phyloP scores from a whole-genome alignment of 2,329 filamentous ascomycete genomes.

The Diplocarpon mali region DNA sequence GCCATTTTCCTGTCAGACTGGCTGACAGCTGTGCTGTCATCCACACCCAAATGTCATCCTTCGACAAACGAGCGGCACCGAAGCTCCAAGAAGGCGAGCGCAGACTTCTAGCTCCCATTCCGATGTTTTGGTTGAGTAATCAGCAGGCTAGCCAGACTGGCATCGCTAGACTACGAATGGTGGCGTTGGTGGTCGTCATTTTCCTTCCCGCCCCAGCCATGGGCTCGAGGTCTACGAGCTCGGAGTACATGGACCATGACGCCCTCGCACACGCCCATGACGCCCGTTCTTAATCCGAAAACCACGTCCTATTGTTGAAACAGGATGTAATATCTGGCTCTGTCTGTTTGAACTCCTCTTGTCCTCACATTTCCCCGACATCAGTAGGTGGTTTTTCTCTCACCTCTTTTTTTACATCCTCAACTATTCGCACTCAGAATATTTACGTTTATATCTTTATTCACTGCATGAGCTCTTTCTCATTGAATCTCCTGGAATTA shows the following conservation, averaged over 20 bases:
- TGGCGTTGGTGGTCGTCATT: conserved; percentile 6
- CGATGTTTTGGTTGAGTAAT: conserved; percentile 7
- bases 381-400: background rate
- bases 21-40: too few species aligned
- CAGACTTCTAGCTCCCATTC: conserved; percentile 1
- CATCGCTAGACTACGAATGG: background rate
- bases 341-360: background rate
- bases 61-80: background rate
- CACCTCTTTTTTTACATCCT: too few species aligned
- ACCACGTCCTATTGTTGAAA: background rate
- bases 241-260: conserved; percentile 1
- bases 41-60: background rate
- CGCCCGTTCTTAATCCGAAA: conserved; percentile 3
- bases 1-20: background rate
- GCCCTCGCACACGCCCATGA: conserved; percentile 6
- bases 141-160: conserved; percentile 1
- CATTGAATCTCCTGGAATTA: background rate
- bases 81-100: background rate
- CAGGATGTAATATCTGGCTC: conserved; percentile 2
- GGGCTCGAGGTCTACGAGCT: background rate
- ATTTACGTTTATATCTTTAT: too few species aligned
- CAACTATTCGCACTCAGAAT: too few species aligned
- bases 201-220: background rate
- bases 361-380: background rate
- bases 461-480: background rate